Base-by-base conservation (phyloP, 805 yeast genomes). In the Lipomyces kockii region DNA sequence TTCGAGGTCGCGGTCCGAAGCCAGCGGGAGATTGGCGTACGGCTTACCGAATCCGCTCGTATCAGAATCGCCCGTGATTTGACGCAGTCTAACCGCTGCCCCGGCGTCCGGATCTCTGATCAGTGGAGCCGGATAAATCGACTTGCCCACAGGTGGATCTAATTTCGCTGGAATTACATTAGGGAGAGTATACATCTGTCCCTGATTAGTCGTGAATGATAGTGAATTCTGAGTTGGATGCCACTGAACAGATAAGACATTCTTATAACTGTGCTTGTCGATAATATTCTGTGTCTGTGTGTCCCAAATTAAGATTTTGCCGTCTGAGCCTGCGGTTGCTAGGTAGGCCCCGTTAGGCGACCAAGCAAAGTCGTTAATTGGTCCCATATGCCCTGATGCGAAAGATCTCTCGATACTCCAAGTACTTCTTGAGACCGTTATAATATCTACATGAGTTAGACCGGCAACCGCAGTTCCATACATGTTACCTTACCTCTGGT, bases 331-430 rank as follows among this genome's bases (percentile, higher is more conserved):
- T 17, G 86, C 81, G 6, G 87, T 82, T 0, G 93, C 94, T 1
- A 92, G 63, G 69, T 80, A 83, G 1, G 82, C 80, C 35, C 90
- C 90, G 71, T 84, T 82, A 12, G 90, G 87, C 22, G 90, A 87
- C 80, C 90, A 84, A 62, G 82, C 79, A 59, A 89, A 73, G 61
- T 85, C 89, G 6, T 85, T 81, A 14, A 87, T 76, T 6, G 76
- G 74, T 3, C 77, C 73, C 46, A 67, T 73, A 64, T 76, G 77
- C 2, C 76, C 77, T 7, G 64, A 55, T n/a, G 68, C 52, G 29
- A 74, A 66, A 34, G 75, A 64, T 29, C 67, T 62, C 27, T 69
- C 71, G 27, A 68, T 72, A 17, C 66, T 58, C 77, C 79, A 76
- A 37, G 72, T 65, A 37, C 70, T 71, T 3, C 74, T 58, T 25